These are phyloP conservation scores for Solanum okadae DNA, from an alignment of 257 asterid genomes.

Conservation along the genomic window DNA sequence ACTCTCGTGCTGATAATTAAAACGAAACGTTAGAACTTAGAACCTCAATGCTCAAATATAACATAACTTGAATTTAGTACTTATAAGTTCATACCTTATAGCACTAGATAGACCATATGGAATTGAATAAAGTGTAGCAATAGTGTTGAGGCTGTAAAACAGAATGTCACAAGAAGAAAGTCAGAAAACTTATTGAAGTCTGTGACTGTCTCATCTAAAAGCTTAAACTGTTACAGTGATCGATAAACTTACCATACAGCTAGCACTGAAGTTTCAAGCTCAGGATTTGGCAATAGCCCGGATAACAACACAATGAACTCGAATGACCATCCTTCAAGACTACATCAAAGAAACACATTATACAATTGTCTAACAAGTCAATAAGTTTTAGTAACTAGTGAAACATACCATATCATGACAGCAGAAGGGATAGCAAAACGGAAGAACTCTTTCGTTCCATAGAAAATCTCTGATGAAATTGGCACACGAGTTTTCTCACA, in stretches of 20 bases:
- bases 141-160: conserved; percentile 37
- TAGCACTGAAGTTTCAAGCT: conserved; percentile 82
- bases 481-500: conserved; percentile 52
- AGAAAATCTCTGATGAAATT: conserved; percentile 38
- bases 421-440: conserved; percentile 61
- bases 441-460: conserved; percentile 43
- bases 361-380: neutral
- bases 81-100: conserved; percentile 41
- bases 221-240: neutral
- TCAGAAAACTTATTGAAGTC: neutral
- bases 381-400: neutral
- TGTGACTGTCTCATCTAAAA: neutral
- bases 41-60: neutral
- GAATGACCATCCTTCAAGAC: conserved; percentile 83
- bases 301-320: conserved; percentile 70
- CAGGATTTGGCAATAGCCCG: conserved; percentile 73
- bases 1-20: conserved; percentile 57
- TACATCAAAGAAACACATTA: conserved; percentile 4
- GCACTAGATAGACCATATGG: conserved; percentile 67
- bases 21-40: neutral
- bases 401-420: conserved; percentile 49
- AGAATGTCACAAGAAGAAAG: neutral
- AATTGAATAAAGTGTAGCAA: conserved; percentile 51
- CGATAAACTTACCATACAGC: conserved; percentile 59
- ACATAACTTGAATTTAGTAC: neutral